Evolutionary conservation across 164 flowering plant species (phyloP), one percentile per base, ranked within the genome.

Genomic region (Vitis rotundifolia): DNA sequence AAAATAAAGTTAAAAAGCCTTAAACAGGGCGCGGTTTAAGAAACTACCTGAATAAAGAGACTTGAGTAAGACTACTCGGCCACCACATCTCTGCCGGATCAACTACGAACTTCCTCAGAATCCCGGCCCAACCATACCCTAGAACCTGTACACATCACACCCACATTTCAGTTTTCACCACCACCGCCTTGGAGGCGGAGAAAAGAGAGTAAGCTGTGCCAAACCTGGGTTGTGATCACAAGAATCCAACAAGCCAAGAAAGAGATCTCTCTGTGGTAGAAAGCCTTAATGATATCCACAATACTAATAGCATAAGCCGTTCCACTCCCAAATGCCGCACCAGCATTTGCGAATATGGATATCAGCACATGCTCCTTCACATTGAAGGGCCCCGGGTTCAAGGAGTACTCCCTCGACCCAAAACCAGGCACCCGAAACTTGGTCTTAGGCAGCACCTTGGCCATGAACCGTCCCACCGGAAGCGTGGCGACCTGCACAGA

Each of bases 311-410:
- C 93, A 55, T 91, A 89, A 59, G 93, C 91, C 0, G 83, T 9
- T 2, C 92, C 93, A 49, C 63, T 53, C 2, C 93, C 91, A 50
- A 87, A 85, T 4, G 81, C 88, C 4, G 80, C 60, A 0, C 94
- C 97, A 11, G 84, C 83, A 71, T 86, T 91, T 9, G 92, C 97
- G 63, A 91, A 84, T 4, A 89, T 87, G 0, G 90, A 80, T 11
- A 91, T 89, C 67, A 91, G 49, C 12, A 89, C 93, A 63, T 89
- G 92, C 71, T 91, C 97, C 66, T 86, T 88, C 49, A 83, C 61
- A 63, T 87, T 84, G 56, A 91, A 91, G 10, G 91, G 90, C 0
- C 94, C 94, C 1, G 90, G 90, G 63, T 89, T 91, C 1, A 91
- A 66, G 2, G 87, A 78, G 51, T 87, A 85, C 64, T 73, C 66